phyloP scores from a whole-genome alignment of 2,329 filamentous ascomycete genomes.

The Colletotrichum tropicicola region DNA sequence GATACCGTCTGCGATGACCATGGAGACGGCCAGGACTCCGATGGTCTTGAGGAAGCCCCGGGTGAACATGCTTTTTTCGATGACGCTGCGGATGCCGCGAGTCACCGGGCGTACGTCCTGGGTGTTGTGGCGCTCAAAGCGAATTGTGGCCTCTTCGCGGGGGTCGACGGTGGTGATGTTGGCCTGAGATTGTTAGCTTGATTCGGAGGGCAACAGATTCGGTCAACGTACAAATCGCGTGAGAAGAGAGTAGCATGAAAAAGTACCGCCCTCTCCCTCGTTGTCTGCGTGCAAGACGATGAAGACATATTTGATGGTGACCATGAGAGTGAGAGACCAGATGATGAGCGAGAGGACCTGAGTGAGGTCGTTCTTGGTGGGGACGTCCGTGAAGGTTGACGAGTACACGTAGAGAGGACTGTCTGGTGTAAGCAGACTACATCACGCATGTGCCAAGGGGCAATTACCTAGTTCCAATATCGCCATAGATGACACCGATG shows the following conservation, averaged over 20 bases:
- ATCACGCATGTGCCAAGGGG: background rate
- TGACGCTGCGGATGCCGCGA: conserved; percentile 60
- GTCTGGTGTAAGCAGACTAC: background rate
- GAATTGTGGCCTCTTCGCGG: conserved; percentile 60
- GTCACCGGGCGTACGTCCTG: conserved; percentile 63
- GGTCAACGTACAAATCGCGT: conserved; percentile 59
- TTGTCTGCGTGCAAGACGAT: conserved; percentile 74
- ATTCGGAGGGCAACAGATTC: background rate
- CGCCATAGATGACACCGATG: conserved; percentile 74
- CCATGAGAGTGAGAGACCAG: conserved; percentile 75
- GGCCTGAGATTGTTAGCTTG: conserved; percentile 44
- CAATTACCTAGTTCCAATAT: conserved; percentile 62
- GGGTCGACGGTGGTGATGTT: conserved; percentile 70
- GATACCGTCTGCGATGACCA: conserved; percentile 74
- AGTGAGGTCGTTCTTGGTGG: conserved; percentile 66
- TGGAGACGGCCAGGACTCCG: conserved; percentile 71
- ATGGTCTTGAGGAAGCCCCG: conserved; percentile 66
- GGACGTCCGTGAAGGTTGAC: conserved; percentile 68
- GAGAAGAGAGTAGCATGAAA: conserved; percentile 72
- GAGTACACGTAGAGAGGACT: conserved; percentile 77
- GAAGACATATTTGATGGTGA: conserved; percentile 74
- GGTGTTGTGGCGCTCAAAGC: conserved; percentile 67
- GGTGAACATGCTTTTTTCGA: conserved; percentile 64
- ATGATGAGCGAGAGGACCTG: conserved; percentile 74
- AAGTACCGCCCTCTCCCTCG: conserved; percentile 76